These are phyloP conservation scores for Rubroboletus satanas DNA, from an alignment of 768 basidiomycete species.

Conservation along the genomic window DNA sequence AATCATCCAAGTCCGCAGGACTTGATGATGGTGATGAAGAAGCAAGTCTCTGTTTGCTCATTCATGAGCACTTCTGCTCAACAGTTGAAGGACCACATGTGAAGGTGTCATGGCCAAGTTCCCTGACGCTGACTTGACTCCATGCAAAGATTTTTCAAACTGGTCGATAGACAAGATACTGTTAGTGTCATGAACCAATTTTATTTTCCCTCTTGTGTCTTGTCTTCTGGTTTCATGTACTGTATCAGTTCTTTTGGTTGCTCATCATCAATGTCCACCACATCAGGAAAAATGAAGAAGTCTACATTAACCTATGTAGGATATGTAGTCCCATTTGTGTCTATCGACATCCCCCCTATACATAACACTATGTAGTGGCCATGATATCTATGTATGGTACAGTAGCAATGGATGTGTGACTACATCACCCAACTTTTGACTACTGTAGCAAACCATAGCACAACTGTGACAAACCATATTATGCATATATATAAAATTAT, in stretches of 20 bases:
- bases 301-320: too few relatives aligned
- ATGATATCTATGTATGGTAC: too few relatives aligned
- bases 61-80: constrained; percentile 4
- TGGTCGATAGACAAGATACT: constrained; percentile 90
- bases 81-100: constrained; percentile 64
- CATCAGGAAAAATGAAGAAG: too few relatives aligned
- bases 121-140: constrained; percentile 85
- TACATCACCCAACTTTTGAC: too few relatives aligned
- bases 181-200: constrained; percentile 29
- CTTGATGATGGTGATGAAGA: constrained; percentile 94
- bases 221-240: background rate
- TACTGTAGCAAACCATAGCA: too few relatives aligned
- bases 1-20: constrained; percentile 89
- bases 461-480: too few relatives aligned
- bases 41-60: constrained; percentile 49
- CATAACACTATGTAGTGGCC: too few relatives aligned
- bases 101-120: constrained; percentile 85
- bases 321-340: too few relatives aligned
- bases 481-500: too few relatives aligned
- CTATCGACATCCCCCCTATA: too few relatives aligned
- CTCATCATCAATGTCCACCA: too few relatives aligned
- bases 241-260: constrained; percentile 3
- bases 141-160: constrained; percentile 89
- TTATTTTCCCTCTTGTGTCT: background rate
- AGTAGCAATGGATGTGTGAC: too few relatives aligned